A percentile compares a stretch with the other conserved stretches of the same genome.
phyloP scores from a whole-genome alignment of 2,329 filamentous ascomycete genomes.

The Penicillium aurantiogriseum region DNA sequence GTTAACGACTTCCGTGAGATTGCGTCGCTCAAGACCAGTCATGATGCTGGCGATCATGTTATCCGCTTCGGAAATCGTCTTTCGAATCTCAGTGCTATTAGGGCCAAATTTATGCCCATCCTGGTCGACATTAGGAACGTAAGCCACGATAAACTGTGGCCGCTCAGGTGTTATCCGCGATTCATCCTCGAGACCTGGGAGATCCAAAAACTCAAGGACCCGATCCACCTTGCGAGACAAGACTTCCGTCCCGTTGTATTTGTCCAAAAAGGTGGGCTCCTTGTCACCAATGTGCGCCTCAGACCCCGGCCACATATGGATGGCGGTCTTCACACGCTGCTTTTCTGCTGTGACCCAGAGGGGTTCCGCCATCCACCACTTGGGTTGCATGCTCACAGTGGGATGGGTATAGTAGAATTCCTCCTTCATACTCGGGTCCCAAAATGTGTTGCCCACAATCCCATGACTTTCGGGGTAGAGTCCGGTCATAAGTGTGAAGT shows the following conservation, averaged over 20 bases:
- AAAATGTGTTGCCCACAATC: conserved; percentile 91
- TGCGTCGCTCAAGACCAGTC: conserved; percentile 71
- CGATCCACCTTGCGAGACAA: conserved; percentile 74
- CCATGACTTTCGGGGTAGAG: conserved; percentile 91
- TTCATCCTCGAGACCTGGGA: conserved; percentile 67
- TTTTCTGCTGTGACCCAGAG: conserved; percentile 91
- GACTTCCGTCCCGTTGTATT: conserved; percentile 74
- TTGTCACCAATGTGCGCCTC: conserved; percentile 78
- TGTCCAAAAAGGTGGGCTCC: conserved; percentile 78
- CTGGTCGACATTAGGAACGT: conserved; percentile 87
- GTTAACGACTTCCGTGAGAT: conserved; percentile 87
- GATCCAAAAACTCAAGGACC: conserved; percentile 79
- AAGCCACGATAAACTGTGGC: conserved; percentile 89
- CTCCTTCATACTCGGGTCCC: conserved; percentile 72
- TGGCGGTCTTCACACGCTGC: conserved; percentile 72
- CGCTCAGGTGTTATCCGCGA: conserved; percentile 56
- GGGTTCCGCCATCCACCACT: conserved; percentile 95
- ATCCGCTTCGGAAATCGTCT: conserved; percentile 77
- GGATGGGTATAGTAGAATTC: conserved; percentile 89
- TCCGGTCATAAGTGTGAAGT: conserved; percentile 90
- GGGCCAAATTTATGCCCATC: conserved; percentile 88
- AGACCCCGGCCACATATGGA: conserved; percentile 99
- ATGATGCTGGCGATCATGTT: conserved; percentile 77
- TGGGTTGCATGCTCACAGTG: conserved; percentile 69
- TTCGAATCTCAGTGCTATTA: conserved; percentile 86